These are phyloP conservation scores for Solanum habrochaites DNA, from an alignment of 257 asterid species.

Conservation along the genomic window DNA sequence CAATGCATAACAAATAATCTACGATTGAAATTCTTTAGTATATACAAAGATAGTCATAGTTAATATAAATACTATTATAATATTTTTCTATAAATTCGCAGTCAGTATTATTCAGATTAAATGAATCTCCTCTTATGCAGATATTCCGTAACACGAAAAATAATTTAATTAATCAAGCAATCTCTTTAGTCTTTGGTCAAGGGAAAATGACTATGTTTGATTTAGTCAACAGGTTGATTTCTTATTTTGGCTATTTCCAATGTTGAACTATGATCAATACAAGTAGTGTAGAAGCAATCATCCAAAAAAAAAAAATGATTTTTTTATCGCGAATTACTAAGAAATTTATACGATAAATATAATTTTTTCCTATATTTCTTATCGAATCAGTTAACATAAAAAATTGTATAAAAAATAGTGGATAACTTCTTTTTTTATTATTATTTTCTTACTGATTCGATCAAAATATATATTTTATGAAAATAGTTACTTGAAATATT, in stretches of 20 bases:
- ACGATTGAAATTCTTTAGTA: background rate
- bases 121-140: background rate
- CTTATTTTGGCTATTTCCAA: background rate
- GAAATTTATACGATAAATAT: background rate
- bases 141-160: background rate
- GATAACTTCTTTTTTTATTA: background rate
- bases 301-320: too few species aligned
- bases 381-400: fast-evolving
- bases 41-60: too few species aligned
- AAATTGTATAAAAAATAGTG: too few species aligned
- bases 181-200: background rate
- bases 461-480: background rate
- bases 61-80: too few species aligned
- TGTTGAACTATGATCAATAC: background rate
- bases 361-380: fast-evolving
- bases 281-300: background rate
- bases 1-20: background rate
- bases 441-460: background rate
- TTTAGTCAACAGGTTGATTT: background rate
- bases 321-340: background rate
- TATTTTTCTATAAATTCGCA: background rate
- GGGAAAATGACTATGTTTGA: background rate
- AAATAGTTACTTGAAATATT: too few species aligned
- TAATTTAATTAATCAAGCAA: background rate
- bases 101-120: background rate